Evolutionary conservation across 768 basidiomycete species (phyloP), one percentile per base, ranked within the genome.

Genomic region (Botryobasidium botryosum): DNA sequence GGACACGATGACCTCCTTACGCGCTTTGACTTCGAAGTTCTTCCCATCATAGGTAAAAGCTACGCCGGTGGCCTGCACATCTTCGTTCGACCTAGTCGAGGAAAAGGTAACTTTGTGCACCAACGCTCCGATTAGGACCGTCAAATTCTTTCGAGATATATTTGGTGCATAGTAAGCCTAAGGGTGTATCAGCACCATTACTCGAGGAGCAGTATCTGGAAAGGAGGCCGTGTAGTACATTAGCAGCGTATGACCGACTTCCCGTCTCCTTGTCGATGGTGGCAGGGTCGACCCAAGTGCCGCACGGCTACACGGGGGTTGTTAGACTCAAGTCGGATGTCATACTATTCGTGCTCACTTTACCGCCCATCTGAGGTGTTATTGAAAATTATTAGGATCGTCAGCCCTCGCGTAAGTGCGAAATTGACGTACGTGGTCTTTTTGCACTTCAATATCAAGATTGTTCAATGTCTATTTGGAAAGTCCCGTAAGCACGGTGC

Each of bases 1-100:
- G 35, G 57, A 61, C 2, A 74, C 55, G 39, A 75, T 65, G 24
- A 74, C 71, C 55, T 76, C 73, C 41, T 64, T 66, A 36, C 53
- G 56, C 6, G 67, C 68, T 23, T 60, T 55, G 24, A 68, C 66
- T 3, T 56, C 46, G 46, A 64, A 61, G 5, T 32, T 52, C 12
- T 51, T 37, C 1, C 55, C 61, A 3, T 52, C 51, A n/a, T 58
- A 38, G n/a, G 61, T 52, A 53, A 72, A 74, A 43, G 65, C 65
- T 10, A 75, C 65, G 5, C 69, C 69, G 3, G 60, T 64, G 0
- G 72, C 73, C 24, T 55, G 52, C 23, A 70, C 50, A 5, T n/a
- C n/a, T n/a, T n/a, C n/a, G n/a, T 55, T 48, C 4, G 51, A 40
- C 24, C 23, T 6, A 13, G 39, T 41, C 5, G 36, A 21, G 4